Evolutionary conservation across 371 early-diverging fungal genomes (phyloP).

Genomic region (Vairimorpha apis): DNA sequence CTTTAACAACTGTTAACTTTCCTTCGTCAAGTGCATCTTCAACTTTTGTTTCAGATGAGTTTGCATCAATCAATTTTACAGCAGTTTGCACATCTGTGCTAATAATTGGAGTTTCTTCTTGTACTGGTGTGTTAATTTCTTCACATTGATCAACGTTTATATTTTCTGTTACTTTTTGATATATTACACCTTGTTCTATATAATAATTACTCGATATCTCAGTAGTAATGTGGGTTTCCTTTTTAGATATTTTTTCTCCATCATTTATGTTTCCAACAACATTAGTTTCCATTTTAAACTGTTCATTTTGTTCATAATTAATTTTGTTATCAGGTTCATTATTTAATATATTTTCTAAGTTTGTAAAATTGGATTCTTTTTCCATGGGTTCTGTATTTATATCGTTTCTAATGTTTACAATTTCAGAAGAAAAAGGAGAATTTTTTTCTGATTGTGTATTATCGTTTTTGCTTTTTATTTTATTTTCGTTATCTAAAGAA

Average conservation of each 20-base stretch:
- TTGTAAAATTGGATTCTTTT: not conserved
- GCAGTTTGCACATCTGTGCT: slow-evolving; percentile 7
- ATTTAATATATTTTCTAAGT: not conserved
- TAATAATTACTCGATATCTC: not conserved
- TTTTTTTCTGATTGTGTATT: too few relatives aligned
- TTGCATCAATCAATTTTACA: slow-evolving; percentile 9
- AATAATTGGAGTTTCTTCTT: not conserved
- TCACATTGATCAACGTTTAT: not conserved
- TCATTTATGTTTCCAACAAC: too few relatives aligned
- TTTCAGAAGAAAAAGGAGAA: too few relatives aligned
- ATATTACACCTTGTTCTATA: not conserved
- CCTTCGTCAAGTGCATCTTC: slow-evolving; percentile 10
- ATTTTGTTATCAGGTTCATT: not conserved
- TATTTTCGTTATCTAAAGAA: too few relatives aligned
- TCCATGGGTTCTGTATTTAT: not conserved
- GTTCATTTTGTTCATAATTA: not conserved
- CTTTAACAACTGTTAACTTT: slow-evolving; percentile 15
- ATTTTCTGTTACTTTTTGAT: slow-evolving; percentile 7
- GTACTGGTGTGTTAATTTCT: not conserved
- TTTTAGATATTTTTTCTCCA: not conserved
- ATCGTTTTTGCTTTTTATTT: too few relatives aligned
- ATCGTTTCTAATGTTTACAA: too few relatives aligned
- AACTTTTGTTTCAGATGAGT: not conserved
- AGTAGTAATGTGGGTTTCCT: not conserved
- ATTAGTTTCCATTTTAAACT: not conserved